Base-by-base conservation (phyloP, 148 eudicot genomes). In the Euryodendron excelsum region DNA sequence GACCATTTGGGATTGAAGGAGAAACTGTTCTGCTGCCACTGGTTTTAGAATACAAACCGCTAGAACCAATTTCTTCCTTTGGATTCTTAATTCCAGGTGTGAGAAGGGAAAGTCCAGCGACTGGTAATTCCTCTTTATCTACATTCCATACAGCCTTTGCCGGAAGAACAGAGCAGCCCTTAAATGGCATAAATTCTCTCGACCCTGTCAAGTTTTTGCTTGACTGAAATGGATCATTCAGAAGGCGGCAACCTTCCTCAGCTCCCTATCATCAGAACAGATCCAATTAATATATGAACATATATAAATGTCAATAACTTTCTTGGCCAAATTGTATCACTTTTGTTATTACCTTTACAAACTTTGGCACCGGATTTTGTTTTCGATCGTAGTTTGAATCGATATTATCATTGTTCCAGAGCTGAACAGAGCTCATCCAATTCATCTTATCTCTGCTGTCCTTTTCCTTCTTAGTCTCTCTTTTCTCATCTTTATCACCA, bases 401-500 rank as follows among this genome's bases (percentile, higher is more conserved):
- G 11, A 23, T 80, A 55, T 37, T 67, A 78, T 84, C 77, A 11
- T 80, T 73, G 79, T 78, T 93, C 98, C 98, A 94, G 15, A 94
- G 87, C 83, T 92, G 98, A 74, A 87, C 91, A 20, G 96, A 90
- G 78, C 94, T 91, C 98, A 92, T 69, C 98, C 98, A 92, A 77
- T 87, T 85, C 87, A 65, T 88, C 82, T 90, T 94, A 65, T 93
- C 96, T 60, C 45, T 41, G 45, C 34, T 65, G 36, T 82, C 88
- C 10, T 81, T 77, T 10, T 77, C 85, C 36, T 53, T 68, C 8
- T 31, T 72, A 73, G 2, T 48, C 44, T 81, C 77, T 13, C 28
- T 70, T 36, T 80, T 72, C 5, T 72, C 82, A 34, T 77, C 85
- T 59, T 84, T 86, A 23, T 81, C 79, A 41, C 63, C 48, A 28